Conservation (phyloP, 768 basidiomycete genomes). For the Mycena alexandri region DNA sequence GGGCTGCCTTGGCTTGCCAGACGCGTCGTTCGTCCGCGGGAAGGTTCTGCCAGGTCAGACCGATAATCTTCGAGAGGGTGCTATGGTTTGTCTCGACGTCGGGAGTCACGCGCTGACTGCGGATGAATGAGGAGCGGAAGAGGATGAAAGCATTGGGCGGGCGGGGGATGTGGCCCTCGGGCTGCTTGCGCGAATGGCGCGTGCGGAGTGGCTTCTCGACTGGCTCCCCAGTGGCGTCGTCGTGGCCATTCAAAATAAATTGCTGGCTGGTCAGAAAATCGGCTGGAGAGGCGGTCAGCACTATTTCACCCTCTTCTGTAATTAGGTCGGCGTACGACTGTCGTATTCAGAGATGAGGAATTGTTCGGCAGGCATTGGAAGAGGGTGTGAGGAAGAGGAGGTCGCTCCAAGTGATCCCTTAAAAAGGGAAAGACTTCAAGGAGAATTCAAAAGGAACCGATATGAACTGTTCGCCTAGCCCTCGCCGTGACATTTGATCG, state of each 20-base stretch:
- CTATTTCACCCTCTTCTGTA: background rate
- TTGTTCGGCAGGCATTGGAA: background rate
- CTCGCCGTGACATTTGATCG: constrained; percentile 20
- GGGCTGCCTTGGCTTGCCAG: constrained; percentile 83
- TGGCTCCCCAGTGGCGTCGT: background rate
- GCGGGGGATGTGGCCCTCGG: constrained; percentile 73
- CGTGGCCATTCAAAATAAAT: background rate
- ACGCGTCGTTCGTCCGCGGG: constrained; percentile 80
- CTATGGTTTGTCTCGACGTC: constrained; percentile 87
- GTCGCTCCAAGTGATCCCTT: constrained; percentile 7
- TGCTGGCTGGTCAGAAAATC: background rate
- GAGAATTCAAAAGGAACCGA: constrained; percentile 9
- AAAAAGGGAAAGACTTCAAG: constrained; percentile 8
- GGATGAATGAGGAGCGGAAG: constrained; percentile 87
- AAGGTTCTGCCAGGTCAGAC: constrained; percentile 85
- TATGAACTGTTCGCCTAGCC: background rate
- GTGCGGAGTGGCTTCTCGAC: constrained; percentile 1
- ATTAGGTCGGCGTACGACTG: background rate
- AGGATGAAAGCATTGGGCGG: constrained; percentile 91
- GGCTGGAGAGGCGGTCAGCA: background rate
- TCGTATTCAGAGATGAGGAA: background rate
- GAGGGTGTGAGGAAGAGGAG: background rate
- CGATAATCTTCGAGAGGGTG: constrained; percentile 87
- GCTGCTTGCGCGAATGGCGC: constrained; percentile 24
- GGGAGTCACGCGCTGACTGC: constrained; percentile 80